Evolutionary conservation across 106 monocot genomes (phyloP).

Genomic region (Platanthera zijinensis): DNA sequence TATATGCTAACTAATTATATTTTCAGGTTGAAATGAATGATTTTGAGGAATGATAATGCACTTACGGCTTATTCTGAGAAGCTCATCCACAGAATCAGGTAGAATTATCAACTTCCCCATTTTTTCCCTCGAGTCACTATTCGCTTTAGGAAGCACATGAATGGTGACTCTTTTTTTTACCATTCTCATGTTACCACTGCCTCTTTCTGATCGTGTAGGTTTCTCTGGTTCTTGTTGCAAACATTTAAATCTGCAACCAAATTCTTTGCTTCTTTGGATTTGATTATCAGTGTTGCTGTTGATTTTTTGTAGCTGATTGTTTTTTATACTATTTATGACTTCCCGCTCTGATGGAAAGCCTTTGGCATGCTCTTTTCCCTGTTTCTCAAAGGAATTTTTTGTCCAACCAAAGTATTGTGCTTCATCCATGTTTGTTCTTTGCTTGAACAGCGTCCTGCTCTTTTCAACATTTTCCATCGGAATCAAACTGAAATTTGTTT

Average conservation of each 20-base stretch:
- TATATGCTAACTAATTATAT: background rate
- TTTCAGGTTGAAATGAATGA: background rate
- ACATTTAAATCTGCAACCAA: background rate
- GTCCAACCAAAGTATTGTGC: constrained; percentile 3
- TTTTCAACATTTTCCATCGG: constrained; percentile 2
- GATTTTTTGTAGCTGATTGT: background rate
- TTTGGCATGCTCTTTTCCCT: background rate
- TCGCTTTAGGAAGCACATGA: background rate
- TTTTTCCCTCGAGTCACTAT: background rate
- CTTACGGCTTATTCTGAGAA: constrained; percentile 13
- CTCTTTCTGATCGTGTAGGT: background rate
- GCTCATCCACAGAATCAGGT: constrained; percentile 13
- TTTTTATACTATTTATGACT: background rate
- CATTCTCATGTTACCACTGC: background rate
- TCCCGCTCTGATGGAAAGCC: background rate
- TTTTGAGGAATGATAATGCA: background rate
- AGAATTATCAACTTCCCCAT: constrained; percentile 11
- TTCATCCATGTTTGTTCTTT: constrained; percentile 13
- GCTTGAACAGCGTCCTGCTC: constrained; percentile 4
- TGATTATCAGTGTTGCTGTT: background rate
- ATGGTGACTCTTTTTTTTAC: constrained; percentile 10
- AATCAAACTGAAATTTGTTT: background rate
- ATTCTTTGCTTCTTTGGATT: background rate
- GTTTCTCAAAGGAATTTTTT: constrained; percentile 1
- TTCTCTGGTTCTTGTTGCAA: background rate